phyloP scores from a whole-genome alignment of 2,329 filamentous ascomycete genomes.

The Penicillium sp. region DNA sequence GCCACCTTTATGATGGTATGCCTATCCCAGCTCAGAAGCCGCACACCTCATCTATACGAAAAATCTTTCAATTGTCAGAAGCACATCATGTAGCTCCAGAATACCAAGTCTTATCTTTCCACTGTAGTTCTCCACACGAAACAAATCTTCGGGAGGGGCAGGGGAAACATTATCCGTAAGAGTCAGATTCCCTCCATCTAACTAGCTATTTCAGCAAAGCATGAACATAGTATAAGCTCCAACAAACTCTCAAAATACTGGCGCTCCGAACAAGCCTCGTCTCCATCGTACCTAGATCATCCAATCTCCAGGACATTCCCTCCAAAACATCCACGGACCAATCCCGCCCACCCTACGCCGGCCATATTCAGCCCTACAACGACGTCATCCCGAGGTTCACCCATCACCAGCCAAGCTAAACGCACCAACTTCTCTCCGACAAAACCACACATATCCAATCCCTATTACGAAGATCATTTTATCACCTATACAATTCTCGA shows the following conservation, averaged over 20 bases:
- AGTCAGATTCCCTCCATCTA: neutral
- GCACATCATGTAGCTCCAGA: neutral
- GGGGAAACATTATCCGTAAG: neutral
- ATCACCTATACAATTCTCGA: neutral
- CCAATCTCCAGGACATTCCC: neutral
- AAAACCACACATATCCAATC: neutral
- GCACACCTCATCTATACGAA: neutral
- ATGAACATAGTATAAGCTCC: neutral
- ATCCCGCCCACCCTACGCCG: neutral
- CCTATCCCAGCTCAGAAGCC: neutral
- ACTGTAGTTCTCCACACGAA: neutral
- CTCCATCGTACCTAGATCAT: neutral
- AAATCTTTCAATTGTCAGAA: neutral
- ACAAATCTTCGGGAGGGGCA: neutral
- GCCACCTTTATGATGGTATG: neutral
- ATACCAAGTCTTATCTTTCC: neutral
- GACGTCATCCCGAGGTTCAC: conserved; percentile 17
- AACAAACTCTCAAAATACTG: neutral
- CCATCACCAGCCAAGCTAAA: neutral
- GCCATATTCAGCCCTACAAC: conserved; percentile 2
- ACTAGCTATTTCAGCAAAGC: neutral
- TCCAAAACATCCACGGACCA: neutral
- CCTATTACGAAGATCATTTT: neutral
- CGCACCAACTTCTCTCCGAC: neutral
- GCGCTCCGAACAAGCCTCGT: neutral